Percentiles rank a stretch among this genome's conserved stretches.
phyloP scores from a whole-genome alignment of 352 stramenopile genomes.

The Globisporangium sylvaticum region DNA sequence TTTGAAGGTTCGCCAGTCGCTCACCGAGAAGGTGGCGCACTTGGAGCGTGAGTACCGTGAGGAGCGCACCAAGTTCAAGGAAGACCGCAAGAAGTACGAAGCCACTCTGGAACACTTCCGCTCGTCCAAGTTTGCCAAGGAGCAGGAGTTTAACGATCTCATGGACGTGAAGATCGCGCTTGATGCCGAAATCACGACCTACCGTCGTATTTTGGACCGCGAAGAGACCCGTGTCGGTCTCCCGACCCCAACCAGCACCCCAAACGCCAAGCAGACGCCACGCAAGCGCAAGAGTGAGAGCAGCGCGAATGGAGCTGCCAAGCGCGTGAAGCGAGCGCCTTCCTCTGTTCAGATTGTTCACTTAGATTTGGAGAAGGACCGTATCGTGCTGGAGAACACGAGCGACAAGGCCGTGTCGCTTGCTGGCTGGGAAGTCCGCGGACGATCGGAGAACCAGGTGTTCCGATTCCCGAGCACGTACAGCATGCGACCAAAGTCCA shows the following conservation, averaged over 20 bases:
- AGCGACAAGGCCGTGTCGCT: constrained; percentile 54
- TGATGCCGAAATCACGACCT: constrained; percentile 75
- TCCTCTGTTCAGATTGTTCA: constrained; percentile 53
- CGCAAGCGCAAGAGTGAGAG: constrained; percentile 69
- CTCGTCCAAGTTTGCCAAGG: constrained; percentile 65
- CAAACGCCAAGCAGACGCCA: constrained; percentile 27
- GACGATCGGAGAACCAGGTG: constrained; percentile 49
- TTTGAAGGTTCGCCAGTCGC: constrained; percentile 58
- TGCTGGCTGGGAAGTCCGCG: constrained; percentile 63
- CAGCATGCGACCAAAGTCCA: constrained; percentile 61
- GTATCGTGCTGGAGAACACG: constrained; percentile 75
- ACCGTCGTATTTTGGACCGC: constrained; percentile 77
- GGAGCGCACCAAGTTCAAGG: constrained; percentile 69
- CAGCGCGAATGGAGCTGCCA: constrained; percentile 17
- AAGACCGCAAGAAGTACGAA: constrained; percentile 76
- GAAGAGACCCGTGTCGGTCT: constrained; percentile 67
- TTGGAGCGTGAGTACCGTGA: constrained; percentile 77
- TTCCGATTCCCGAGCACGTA: constrained; percentile 71
- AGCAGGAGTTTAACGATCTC: constrained; percentile 82
- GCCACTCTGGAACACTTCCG: constrained; percentile 63
- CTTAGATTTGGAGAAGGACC: constrained; percentile 71
- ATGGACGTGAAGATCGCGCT: constrained; percentile 87
- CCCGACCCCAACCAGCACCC: constrained; percentile 46
- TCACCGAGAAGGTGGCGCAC: constrained; percentile 79
- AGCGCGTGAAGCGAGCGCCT: constrained; percentile 43